Base-by-base conservation (phyloP, 164 flowering plant genomes). In the Euptelea pleiosperma region DNA sequence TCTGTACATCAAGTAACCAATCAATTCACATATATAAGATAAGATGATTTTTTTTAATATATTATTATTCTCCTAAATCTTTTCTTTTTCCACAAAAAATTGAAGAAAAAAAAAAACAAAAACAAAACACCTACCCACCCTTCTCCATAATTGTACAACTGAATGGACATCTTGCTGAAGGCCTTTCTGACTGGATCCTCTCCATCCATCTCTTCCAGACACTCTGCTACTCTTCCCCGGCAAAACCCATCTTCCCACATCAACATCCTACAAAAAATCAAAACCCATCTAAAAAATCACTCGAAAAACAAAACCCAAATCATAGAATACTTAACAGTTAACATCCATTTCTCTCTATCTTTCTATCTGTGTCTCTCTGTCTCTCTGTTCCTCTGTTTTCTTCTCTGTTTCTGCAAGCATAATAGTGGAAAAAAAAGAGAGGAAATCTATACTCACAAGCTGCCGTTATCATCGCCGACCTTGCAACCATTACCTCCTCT, bases 231-330 rank as follows among this genome's bases (percentile, higher is more conserved):
- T 74, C 88, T 78, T 63, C 89, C 84, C 52, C 87, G 79, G 77
- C 97, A 93, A 67, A 78, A 93, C 65, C 98, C 98, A 85, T 93
- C 98, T 86, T 93, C 97, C 98, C 97, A 93, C 97, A 93, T 93
- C 84, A 93, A 71, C 97, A 90, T 93, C 83, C 97, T 90, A 61
- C 70, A 68, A 59, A 42, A 49, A 26, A 15, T 3, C 9, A 56
- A 16, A 39, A 44, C 25, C 34, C 56, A 50, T 6, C 35, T 50
- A 39, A 25, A 34, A 48, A 26, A 25, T 49, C 33, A 47, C 45
- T 39, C 36, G 9, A 8, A 25, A 50, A 31, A 53, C 55, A 48
- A 24, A 57, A 65, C 37, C 39, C 50, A 55, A 7, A 37, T 36
- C 64, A 15, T 41, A 25, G 6, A 12, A 22, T 55, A 2, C 4